Percentiles rank a stretch among this genome's conserved stretches.
phyloP scores from a whole-genome alignment of 495 filamentous ascomycete genomes.

The Bryoglossum gracile region DNA sequence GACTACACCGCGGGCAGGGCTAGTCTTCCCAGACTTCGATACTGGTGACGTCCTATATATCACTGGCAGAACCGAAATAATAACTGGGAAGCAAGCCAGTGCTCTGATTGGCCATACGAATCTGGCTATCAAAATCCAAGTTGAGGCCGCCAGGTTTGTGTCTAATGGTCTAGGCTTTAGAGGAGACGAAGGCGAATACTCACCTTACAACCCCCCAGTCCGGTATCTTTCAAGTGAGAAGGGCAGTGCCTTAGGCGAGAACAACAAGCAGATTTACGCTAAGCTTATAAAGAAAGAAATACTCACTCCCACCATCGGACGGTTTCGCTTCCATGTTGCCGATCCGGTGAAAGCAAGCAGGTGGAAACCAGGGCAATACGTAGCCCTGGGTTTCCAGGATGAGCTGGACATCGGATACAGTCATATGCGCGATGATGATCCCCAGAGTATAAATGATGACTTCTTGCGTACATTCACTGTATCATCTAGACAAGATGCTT shows the following conservation, averaged over 20 bases:
- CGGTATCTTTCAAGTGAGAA: slow-evolving; percentile 46
- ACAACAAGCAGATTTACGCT: slow-evolving; percentile 10
- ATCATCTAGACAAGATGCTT: slow-evolving; percentile 44
- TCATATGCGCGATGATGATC: slow-evolving; percentile 77
- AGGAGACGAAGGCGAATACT: slow-evolving; percentile 46
- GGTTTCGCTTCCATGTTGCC: slow-evolving; percentile 53
- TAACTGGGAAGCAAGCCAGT: slow-evolving; percentile 53
- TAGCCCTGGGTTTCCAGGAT: slow-evolving; percentile 60
- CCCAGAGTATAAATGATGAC: slow-evolving; percentile 72
- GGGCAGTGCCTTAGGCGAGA: neutral
- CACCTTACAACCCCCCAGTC: slow-evolving; percentile 66
- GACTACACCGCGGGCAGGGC: slow-evolving; percentile 54
- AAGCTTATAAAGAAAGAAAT: slow-evolving; percentile 21
- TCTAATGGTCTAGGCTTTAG: slow-evolving; percentile 57
- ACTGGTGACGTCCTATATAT: slow-evolving; percentile 63
- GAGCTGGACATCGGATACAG: slow-evolving; percentile 64
- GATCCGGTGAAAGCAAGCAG: slow-evolving; percentile 32
- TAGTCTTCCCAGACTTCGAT: slow-evolving; percentile 64
- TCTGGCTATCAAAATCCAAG: slow-evolving; percentile 58
- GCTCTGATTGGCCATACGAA: slow-evolving; percentile 58
- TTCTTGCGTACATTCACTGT: slow-evolving; percentile 76
- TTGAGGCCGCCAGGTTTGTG: slow-evolving; percentile 55
- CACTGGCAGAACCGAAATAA: slow-evolving; percentile 57
- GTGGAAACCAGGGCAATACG: slow-evolving; percentile 67
- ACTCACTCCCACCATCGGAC: slow-evolving; percentile 56